A percentile compares a stretch with the other conserved stretches of the same genome.
Conservation (phyloP, 768 basidiomycete genomes). For the Boletus subcaerulescens region DNA sequence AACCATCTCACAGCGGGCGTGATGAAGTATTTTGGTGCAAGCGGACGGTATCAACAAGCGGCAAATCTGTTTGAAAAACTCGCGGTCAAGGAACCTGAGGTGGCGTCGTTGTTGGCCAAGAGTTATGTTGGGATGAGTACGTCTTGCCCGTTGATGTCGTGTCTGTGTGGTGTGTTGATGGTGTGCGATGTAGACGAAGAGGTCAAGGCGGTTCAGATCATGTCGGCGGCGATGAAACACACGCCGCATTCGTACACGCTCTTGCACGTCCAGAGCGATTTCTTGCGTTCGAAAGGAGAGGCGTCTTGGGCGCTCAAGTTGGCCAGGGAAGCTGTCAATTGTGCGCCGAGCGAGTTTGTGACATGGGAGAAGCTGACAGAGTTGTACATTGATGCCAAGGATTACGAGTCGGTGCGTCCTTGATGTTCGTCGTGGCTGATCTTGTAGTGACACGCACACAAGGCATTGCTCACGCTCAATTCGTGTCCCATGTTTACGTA, state of each 20-base stretch:
- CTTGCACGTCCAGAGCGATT: conserved; percentile 92
- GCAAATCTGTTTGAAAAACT: conserved; percentile 95
- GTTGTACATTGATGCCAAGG: conserved; percentile 84
- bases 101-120: conserved; percentile 80
- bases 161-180: background rate
- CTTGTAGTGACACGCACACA: background rate
- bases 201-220: conserved; percentile 96
- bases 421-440: background rate
- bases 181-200: conserved; percentile 72
- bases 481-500: conserved; percentile 99
- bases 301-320: conserved; percentile 87
- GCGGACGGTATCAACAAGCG: conserved; percentile 80
- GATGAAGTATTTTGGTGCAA: conserved; percentile 95
- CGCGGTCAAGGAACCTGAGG: conserved; percentile 81
- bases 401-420: conserved; percentile 64
- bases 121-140: conserved; percentile 97
- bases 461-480: conserved; percentile 88
- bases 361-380: conserved; percentile 99
- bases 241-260: conserved; percentile 93
- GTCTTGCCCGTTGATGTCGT: conserved; percentile 28
- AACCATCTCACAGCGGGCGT: conserved; percentile 95
- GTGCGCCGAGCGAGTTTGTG: conserved; percentile 97
- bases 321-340: conserved; percentile 94
- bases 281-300: conserved; percentile 82
- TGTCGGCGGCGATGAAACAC: conserved; percentile 75